Evolutionary conservation across 2,329 filamentous ascomycete species (phyloP).

Genomic region (Alternaria burnsii): DNA sequence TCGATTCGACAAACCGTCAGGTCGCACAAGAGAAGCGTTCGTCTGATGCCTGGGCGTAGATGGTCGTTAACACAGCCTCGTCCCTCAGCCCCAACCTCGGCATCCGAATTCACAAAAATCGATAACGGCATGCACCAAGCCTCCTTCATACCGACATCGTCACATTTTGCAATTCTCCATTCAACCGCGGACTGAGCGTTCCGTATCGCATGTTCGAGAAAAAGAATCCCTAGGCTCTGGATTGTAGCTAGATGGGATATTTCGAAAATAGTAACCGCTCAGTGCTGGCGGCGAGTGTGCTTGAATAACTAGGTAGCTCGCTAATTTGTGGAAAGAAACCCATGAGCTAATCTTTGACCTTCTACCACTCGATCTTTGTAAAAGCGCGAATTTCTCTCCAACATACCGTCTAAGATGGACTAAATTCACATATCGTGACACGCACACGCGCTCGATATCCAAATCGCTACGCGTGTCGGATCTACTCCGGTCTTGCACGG

Average conservation of each 20-base stretch:
- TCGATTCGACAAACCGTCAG: neutral
- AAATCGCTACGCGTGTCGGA: neutral
- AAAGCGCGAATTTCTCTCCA: neutral
- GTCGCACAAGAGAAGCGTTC: slow-evolving; percentile 23
- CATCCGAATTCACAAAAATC: slow-evolving; percentile 20
- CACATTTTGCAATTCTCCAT: slow-evolving; percentile 53
- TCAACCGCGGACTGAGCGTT: slow-evolving; percentile 52
- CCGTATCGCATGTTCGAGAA: slow-evolving; percentile 50
- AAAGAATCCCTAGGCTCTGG: slow-evolving; percentile 42
- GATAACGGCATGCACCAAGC: slow-evolving; percentile 21
- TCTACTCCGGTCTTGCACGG: slow-evolving; percentile 1
- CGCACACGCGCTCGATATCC: neutral
- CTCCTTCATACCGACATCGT: slow-evolving; percentile 4
- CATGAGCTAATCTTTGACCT: neutral
- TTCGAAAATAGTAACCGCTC: slow-evolving; percentile 56
- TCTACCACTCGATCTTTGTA: neutral
- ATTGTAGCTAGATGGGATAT: slow-evolving; percentile 52
- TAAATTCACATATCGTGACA: neutral
- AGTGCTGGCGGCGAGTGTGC: slow-evolving; percentile 36
- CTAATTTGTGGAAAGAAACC: neutral
- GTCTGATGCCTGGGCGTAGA: slow-evolving; percentile 12
- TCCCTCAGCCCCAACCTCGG: slow-evolving; percentile 30
- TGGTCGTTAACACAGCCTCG: slow-evolving; percentile 23
- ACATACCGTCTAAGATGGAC: neutral
- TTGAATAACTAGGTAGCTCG: neutral